Evolutionary conservation across 164 flowering plant genomes (phyloP).

Genomic region (Paratinospora sagittata): DNA sequence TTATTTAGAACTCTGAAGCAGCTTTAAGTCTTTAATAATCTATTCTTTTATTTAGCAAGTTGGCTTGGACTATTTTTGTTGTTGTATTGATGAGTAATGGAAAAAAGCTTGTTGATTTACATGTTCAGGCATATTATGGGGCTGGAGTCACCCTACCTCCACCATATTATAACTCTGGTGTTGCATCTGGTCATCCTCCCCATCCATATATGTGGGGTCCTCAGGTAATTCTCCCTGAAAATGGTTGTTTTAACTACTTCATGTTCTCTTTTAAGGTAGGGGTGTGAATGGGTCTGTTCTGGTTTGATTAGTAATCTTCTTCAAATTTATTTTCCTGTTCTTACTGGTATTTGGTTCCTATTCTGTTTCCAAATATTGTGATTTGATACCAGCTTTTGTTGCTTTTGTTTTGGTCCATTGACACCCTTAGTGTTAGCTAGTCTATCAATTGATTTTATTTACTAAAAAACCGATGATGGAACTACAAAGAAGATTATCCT

Average conservation of each 20-base stretch:
- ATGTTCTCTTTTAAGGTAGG: neutral
- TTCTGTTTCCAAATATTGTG: neutral
- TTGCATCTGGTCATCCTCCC: constrained; percentile 73
- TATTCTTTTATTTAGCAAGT: neutral
- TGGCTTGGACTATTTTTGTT: neutral
- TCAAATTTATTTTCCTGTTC: neutral
- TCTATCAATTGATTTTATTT: neutral
- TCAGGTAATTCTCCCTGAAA: constrained; percentile 44
- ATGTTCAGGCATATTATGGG: constrained; percentile 37
- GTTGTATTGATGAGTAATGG: neutral
- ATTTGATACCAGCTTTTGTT: neutral
- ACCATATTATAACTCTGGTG: constrained; percentile 51
- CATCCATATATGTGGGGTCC: constrained; percentile 87
- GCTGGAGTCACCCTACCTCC: constrained; percentile 30
- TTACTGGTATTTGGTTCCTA: neutral
- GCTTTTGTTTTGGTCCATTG: neutral
- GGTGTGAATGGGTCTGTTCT: neutral
- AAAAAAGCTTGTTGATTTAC: neutral
- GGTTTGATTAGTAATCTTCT: neutral
- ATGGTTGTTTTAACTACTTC: neutral
- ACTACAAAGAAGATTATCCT: neutral
- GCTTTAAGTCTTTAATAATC: neutral
- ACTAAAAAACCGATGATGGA: neutral
- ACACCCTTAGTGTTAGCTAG: neutral
- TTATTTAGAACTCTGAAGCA: neutral